These are phyloP conservation scores for Suhomyces coccinellae DNA, from an alignment of 1,139 yeast species.

Conservation along the genomic window DNA sequence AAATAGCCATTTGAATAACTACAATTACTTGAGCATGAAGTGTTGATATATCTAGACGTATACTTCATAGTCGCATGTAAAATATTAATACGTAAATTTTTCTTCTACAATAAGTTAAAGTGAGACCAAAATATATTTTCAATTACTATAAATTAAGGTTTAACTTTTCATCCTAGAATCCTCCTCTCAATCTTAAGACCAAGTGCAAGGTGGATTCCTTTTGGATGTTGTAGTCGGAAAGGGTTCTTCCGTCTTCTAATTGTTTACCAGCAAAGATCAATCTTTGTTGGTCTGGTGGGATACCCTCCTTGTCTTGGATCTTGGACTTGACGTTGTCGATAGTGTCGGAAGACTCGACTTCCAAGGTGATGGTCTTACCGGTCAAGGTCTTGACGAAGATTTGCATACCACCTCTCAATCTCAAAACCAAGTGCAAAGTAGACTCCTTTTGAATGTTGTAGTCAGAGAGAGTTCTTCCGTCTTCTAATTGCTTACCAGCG, in stretches of 20 bases:
- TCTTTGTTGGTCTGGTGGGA: slow-evolving; percentile 94
- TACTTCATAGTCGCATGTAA: no score
- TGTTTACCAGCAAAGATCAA: slow-evolving; percentile 93
- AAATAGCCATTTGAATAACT: neutral
- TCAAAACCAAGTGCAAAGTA: slow-evolving; percentile 80
- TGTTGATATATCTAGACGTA: neutral
- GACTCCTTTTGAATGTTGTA: slow-evolving; percentile 96
- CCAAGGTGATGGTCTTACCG: slow-evolving; percentile 89
- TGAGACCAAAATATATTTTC: slow-evolving; percentile 1
- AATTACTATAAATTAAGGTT: neutral
- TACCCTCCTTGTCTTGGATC: slow-evolving; percentile 93
- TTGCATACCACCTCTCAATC: slow-evolving; percentile 92
- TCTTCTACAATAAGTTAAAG: neutral
- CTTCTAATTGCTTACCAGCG: slow-evolving; percentile 94
- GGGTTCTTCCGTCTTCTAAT: slow-evolving; percentile 90
- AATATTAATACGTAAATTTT: no score
- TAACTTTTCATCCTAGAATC: slow-evolving; percentile 57
- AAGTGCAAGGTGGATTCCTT: slow-evolving; percentile 88
- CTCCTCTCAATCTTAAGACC: slow-evolving; percentile 96
- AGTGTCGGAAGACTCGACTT: slow-evolving; percentile 92
- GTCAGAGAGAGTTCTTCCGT: slow-evolving; percentile 89
- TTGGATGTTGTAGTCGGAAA: slow-evolving; percentile 92
- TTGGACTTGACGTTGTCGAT: slow-evolving; percentile 91
- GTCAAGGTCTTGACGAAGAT: slow-evolving; percentile 59
- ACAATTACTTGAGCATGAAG: neutral